Base-by-base conservation (phyloP, 768 basidiomycete genomes). In the Lactarius sp. region DNA sequence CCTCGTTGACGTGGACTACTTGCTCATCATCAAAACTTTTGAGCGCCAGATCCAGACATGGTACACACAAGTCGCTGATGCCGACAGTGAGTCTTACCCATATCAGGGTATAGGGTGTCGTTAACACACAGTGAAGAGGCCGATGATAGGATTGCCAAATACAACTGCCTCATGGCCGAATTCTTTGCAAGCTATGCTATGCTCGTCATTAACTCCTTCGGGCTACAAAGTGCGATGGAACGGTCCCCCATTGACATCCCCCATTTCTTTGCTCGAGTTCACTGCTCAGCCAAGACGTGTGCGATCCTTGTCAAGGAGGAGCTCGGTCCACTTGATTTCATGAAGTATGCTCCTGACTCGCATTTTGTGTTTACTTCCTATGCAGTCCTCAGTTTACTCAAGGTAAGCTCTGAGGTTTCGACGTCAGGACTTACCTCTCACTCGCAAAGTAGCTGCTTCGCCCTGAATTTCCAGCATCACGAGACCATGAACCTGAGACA, bases 171-270 rank as follows among this genome's bases (percentile, higher is more conserved):
- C 55, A 83, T 84, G 47, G 80, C 82, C 33, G 77, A 83, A 67
- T 95, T 94, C 71, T 93, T 92, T 73, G 89, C 83, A 76, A 83
- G 92, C 72, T 96, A 96, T 70, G 84, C 87, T 31, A 83, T 85
- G 76, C 83, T 99, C 56, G 91, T 97, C 42, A 77, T 98, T 62
- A 94, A 97, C 72, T 96, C 95, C 1, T 99, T 99, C 69, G 96
- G 96, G 12, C 81, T 99, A 49, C 95, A 99, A 74, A 91, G 96
- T 71, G 93, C 96, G n/a, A 76, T 98, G 60, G 95, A 96, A 74
- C 81, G 83, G 20, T 80, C 83, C 4, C 75, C 82, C 0, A 74
- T 89, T 49, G 85, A 94, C 70, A 86, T 91, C 47, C 86, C 86
- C 0, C 86, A 94, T 75, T 94, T 94, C 77, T 93, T 94, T 70